A percentile compares a stretch with the other conserved stretches of the same genome.
Evolutionary conservation across 192 early-diverging fungal species (phyloP).

Genomic region (Chytriomyces sp.): DNA sequence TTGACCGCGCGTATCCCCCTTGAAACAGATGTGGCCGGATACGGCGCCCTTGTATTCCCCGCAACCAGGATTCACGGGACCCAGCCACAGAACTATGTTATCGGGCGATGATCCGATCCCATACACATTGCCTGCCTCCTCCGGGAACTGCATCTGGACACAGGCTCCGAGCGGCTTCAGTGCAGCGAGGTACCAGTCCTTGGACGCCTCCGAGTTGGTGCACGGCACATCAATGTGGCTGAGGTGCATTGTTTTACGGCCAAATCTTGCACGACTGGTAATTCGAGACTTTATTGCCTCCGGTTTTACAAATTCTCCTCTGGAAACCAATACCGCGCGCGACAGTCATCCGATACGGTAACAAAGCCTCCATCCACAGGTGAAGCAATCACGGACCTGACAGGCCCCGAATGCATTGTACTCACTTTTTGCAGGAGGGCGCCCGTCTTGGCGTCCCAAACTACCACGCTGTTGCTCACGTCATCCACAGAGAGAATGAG

Average conservation of each 20-base stretch:
- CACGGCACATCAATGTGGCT: conserved; percentile 6
- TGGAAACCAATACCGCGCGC: conserved; percentile 24
- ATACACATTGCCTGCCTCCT: too few relatives aligned
- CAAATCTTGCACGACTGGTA: too few relatives aligned
- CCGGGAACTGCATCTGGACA: neutral
- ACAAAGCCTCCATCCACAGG: conserved; percentile 64
- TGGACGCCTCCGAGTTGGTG: neutral
- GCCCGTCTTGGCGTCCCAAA: conserved; percentile 75
- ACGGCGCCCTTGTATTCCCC: neutral
- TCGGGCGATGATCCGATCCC: neutral
- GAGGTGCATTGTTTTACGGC: neutral
- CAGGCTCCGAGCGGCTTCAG: neutral
- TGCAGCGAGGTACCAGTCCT: neutral
- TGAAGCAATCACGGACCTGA: conserved; percentile 64
- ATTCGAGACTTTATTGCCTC: too few relatives aligned
- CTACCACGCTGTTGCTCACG: conserved; percentile 57
- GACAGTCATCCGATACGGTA: conserved; percentile 15
- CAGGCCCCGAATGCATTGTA: conserved; percentile 52
- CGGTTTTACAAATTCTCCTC: conserved; percentile 14
- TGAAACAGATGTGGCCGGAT: neutral
- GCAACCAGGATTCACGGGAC: neutral
- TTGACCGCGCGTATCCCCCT: neutral
- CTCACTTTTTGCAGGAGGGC: conserved; percentile 51
- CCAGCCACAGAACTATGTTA: neutral
- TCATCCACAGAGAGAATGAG: conserved; percentile 62